Evolutionary conservation across 345 rosid genomes (phyloP).

Genomic region (Eucalyptus microcorys): DNA sequence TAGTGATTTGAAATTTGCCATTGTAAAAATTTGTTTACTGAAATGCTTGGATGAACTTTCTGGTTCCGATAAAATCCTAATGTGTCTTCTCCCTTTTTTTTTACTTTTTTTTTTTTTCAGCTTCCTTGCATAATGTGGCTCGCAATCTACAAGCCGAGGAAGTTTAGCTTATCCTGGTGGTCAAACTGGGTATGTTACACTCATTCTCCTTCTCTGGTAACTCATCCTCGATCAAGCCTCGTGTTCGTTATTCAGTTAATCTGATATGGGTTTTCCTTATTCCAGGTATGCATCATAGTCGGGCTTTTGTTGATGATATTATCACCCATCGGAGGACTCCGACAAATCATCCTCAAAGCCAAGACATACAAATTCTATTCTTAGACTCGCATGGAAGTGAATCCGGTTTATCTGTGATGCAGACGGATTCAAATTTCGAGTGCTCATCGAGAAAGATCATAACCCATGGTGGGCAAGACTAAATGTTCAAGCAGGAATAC

Average conservation of each 20-base stretch:
- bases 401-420: neutral
- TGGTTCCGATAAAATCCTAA: neutral
- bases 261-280: neutral
- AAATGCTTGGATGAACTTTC: neutral
- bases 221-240: neutral
- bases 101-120: conserved; percentile 15
- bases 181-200: conserved; percentile 47
- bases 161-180: conserved; percentile 59
- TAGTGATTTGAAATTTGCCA: neutral
- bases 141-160: conserved; percentile 54
- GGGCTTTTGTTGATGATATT: conserved; percentile 54
- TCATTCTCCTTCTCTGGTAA: neutral
- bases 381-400: neutral
- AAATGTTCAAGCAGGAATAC: neutral
- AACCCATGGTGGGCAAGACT: neutral
- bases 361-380: conserved; percentile 52
- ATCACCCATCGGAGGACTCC: conserved; percentile 76
- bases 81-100: neutral
- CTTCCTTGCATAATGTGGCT: conserved; percentile 82
- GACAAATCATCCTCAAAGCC: conserved; percentile 48
- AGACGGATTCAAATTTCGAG: accelerated
- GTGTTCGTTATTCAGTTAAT: neutral
- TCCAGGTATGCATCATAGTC: conserved; percentile 67
- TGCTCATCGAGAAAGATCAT: neutral
- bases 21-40: neutral